Conservation (phyloP, 2,329 filamentous ascomycete genomes). For the Dothideomycetes sp. region DNA sequence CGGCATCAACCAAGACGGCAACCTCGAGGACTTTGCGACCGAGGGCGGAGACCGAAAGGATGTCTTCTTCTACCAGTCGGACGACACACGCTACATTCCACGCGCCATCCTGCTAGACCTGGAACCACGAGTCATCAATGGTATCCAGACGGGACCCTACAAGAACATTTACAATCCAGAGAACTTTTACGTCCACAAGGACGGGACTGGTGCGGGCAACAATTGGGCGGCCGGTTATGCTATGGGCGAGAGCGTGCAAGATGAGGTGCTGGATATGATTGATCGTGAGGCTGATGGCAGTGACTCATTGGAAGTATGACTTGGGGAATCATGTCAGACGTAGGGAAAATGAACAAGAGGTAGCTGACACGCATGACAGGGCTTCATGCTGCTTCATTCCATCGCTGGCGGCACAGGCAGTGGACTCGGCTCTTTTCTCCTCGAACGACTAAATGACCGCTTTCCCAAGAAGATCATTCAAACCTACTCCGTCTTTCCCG, state of each 20-base stretch:
- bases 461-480: conserved; percentile 99
- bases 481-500: conserved; percentile 96
- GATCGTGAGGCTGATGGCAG: conserved; percentile 96
- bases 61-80: conserved; percentile 98
- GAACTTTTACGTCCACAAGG: conserved; percentile 95
- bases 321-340: too few species aligned
- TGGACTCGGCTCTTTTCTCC: conserved; percentile 85
- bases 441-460: conserved; percentile 90
- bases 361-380: too few species aligned
- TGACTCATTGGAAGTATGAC: conserved; percentile 88
- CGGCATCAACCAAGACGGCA: conserved; percentile 93
- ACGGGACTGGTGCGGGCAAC: conserved; percentile 87
- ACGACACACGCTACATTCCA: conserved; percentile 96
- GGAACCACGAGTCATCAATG: conserved; percentile 85
- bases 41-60: conserved; percentile 97
- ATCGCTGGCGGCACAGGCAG: conserved; percentile 96
- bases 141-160: conserved; percentile 87
- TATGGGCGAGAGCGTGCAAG: conserved; percentile 80
- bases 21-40: conserved; percentile 93
- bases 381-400: conserved; percentile 97
- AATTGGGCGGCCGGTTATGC: conserved; percentile 98
- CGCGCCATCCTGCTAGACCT: conserved; percentile 91
- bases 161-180: conserved; percentile 99
- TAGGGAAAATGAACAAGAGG: too few species aligned
- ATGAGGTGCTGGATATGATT: conserved; percentile 99